These are phyloP conservation scores for Thamnidium elegans DNA, from an alignment of 192 early-diverging fungal species.

Conservation along the genomic window DNA sequence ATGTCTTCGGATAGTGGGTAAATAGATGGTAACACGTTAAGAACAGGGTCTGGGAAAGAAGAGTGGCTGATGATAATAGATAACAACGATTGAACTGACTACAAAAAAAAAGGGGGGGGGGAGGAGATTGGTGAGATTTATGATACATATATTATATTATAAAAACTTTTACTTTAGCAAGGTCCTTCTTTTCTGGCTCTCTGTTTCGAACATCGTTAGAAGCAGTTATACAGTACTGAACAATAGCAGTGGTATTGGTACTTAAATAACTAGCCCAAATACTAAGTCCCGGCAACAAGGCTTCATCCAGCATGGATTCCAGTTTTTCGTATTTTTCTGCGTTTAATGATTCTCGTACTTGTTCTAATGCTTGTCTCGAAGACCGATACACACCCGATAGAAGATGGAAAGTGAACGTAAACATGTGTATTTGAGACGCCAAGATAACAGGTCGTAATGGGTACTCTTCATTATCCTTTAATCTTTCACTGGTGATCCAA, in stretches of 20 bases:
- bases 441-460: neutral
- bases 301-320: neutral
- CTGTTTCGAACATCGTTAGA: slow-evolving; percentile 7
- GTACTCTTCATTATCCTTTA: slow-evolving; percentile 19
- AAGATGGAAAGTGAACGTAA: slow-evolving; percentile 11
- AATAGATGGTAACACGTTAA: slow-evolving; percentile 20
- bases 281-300: neutral
- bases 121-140: no score
- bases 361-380: neutral
- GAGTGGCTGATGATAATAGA: slow-evolving; percentile 19
- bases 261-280: slow-evolving; percentile 26
- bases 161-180: slow-evolving; percentile 9
- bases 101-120: neutral
- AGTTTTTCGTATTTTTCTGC: neutral
- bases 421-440: slow-evolving; percentile 10
- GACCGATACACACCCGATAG: slow-evolving; percentile 4
- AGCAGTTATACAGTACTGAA: slow-evolving; percentile 22
- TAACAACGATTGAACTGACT: slow-evolving; percentile 23
- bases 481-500: slow-evolving; percentile 40
- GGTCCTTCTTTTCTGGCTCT: slow-evolving; percentile 17
- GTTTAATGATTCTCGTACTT: neutral
- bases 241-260: slow-evolving; percentile 16
- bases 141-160: no score
- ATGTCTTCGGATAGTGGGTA: slow-evolving; percentile 37
- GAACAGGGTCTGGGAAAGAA: slow-evolving; percentile 23